Percentiles rank a stretch among this genome's conserved stretches.
Evolutionary conservation across 1,139 yeast species (phyloP).

Genomic region (Saccharomycopsis hybrid): DNA sequence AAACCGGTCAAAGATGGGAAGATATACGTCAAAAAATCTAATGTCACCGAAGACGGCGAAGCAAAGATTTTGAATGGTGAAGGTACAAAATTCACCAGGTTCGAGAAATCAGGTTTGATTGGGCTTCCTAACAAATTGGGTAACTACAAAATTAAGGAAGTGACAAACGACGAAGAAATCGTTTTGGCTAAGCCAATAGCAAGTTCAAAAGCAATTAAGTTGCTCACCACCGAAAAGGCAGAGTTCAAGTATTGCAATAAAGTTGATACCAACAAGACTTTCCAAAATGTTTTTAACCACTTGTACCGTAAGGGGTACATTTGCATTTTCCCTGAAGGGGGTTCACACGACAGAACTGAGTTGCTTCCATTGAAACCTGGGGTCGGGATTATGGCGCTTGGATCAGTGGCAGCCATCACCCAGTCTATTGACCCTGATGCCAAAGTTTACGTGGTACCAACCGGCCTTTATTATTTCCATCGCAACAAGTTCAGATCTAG

Average conservation of each 20-base stretch:
- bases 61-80: constrained; percentile 36
- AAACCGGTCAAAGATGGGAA: constrained; percentile 38
- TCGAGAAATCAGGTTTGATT: constrained; percentile 45
- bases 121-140: constrained; percentile 60
- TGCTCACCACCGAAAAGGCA: constrained; percentile 41
- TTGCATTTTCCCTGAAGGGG: constrained; percentile 77
- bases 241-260: constrained; percentile 53
- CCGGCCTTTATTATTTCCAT: constrained; percentile 74
- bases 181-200: constrained; percentile 40
- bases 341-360: constrained; percentile 75
- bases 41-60: constrained; percentile 20
- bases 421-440: constrained; percentile 40
- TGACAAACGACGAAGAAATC: constrained; percentile 49
- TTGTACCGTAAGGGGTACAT: constrained; percentile 50
- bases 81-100: constrained; percentile 42
- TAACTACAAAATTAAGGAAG: constrained; percentile 46
- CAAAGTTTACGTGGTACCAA: constrained; percentile 58
- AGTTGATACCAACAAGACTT: constrained; percentile 53
- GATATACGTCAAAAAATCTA: constrained; percentile 37
- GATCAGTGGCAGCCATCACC: constrained; percentile 48
- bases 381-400: constrained; percentile 76
- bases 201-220: constrained; percentile 31
- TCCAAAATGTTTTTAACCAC: constrained; percentile 57
- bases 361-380: constrained; percentile 72
- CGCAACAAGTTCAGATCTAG: constrained; percentile 71